A percentile compares a stretch with the other conserved stretches of the same genome.
These are phyloP conservation scores for Trametes versicolor DNA, from an alignment of 1,284 basidiomycete genomes.

Conservation along the genomic window DNA sequence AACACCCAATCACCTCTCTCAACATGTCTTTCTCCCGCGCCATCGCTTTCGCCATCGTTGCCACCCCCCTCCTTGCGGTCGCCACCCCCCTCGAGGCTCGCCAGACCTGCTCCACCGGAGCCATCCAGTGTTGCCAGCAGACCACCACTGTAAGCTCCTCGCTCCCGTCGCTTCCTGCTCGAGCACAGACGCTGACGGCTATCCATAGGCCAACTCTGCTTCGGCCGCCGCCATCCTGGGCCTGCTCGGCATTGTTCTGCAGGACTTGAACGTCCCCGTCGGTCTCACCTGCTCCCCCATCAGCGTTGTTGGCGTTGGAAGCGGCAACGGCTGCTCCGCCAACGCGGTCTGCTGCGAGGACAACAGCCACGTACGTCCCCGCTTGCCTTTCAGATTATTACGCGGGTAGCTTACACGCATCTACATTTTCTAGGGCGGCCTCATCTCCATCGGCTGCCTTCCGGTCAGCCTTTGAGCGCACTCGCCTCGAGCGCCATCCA, in stretches of 20 bases:
- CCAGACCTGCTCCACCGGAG: constrained; percentile 37
- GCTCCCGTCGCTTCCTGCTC: neutral
- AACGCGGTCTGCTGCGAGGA: constrained; percentile 15
- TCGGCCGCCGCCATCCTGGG: constrained; percentile 30
- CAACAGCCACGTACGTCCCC: constrained; percentile 1
- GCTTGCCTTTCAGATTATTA: neutral
- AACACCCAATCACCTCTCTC: neutral
- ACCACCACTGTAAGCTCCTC: constrained; percentile 17
- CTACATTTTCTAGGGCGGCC: constrained; percentile 9
- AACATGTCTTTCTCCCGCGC: constrained; percentile 27
- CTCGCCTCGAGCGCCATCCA: neutral
- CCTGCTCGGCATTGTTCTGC: constrained; percentile 38
- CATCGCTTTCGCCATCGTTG: constrained; percentile 18
- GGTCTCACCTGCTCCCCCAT: constrained; percentile 44
- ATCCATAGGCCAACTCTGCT: constrained; percentile 27
- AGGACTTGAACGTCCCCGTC: constrained; percentile 36
- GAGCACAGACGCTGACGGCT: neutral
- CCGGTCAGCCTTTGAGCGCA: constrained; percentile 18
- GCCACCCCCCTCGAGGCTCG: constrained; percentile 32
- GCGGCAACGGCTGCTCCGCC: constrained; percentile 32
- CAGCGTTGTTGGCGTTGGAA: constrained; percentile 36
- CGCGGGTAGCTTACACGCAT: neutral
- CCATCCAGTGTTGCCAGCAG: constrained; percentile 40
- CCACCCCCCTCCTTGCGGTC: constrained; percentile 33
- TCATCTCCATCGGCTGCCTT: constrained; percentile 23